Evolutionary conservation across 2,329 filamentous ascomycete species (phyloP).

Genomic region (Macrophomina pseudophaseolina): DNA sequence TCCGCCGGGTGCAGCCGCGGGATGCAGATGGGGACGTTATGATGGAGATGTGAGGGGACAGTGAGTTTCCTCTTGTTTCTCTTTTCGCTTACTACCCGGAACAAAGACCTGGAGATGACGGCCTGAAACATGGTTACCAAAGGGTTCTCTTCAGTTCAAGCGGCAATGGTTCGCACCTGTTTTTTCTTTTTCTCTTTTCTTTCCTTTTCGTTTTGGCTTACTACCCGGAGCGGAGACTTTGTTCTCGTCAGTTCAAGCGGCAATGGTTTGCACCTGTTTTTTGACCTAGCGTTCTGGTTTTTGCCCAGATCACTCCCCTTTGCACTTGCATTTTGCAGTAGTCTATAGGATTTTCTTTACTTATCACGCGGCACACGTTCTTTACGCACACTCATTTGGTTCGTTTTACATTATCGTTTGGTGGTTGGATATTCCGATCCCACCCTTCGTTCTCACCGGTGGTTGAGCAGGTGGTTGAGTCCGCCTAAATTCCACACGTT

Average conservation of each 20-base stretch:
- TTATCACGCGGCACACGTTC: too few relatives aligned
- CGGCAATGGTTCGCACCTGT: neutral
- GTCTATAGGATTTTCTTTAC: too few relatives aligned
- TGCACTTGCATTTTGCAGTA: too few relatives aligned
- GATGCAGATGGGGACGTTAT: conserved; percentile 7
- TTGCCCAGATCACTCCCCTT: too few relatives aligned
- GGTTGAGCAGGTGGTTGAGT: neutral
- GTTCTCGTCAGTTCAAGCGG: too few relatives aligned
- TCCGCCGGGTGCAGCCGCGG: neutral
- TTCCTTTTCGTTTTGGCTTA: neutral
- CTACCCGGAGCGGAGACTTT: too few relatives aligned
- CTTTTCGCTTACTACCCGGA: neutral
- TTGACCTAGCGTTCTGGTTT: too few relatives aligned
- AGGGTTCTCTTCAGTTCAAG: neutral
- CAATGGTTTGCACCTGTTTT: too few relatives aligned
- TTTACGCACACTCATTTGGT: neutral
- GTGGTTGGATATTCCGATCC: neutral
- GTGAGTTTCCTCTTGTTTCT: neutral
- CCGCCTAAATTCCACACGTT: neutral
- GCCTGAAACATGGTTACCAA: neutral
- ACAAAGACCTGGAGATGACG: neutral
- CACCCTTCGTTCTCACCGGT: neutral
- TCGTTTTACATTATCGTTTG: neutral
- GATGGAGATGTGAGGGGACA: neutral
- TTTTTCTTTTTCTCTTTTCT: neutral